Evolutionary conservation across 2,329 filamentous ascomycete species (phyloP).

Genomic region (Akanthomyces muscarius): DNA sequence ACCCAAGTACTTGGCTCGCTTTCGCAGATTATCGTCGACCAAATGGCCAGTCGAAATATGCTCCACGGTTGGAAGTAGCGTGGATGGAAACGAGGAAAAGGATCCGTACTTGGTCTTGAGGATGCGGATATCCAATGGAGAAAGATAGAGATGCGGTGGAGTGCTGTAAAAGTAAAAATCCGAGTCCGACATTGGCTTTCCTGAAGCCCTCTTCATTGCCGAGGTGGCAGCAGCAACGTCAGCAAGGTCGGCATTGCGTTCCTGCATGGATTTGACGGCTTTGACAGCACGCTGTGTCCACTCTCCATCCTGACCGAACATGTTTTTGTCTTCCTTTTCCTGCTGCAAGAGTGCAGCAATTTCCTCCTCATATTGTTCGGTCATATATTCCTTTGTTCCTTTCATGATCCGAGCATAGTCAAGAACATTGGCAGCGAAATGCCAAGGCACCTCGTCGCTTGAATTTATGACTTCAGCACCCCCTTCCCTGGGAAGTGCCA

Average conservation of each 20-base stretch:
- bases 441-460: constrained; percentile 84
- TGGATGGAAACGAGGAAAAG: constrained; percentile 78
- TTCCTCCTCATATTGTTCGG: constrained; percentile 73
- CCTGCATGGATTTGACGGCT: constrained; percentile 69
- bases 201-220: constrained; percentile 18
- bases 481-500: constrained; percentile 82
- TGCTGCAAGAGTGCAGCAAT: constrained; percentile 69
- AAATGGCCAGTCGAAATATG: constrained; percentile 85
- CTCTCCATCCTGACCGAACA: constrained; percentile 89
- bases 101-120: constrained; percentile 83
- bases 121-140: constrained; percentile 86
- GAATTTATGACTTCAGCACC: constrained; percentile 63
- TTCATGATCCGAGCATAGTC: constrained; percentile 97
- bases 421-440: constrained; percentile 86
- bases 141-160: constrained; percentile 82
- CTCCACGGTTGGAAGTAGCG: constrained; percentile 80
- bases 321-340: constrained; percentile 81
- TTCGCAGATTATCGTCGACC: constrained; percentile 79
- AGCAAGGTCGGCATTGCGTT: constrained; percentile 56
- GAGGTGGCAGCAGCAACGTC: constrained; percentile 22
- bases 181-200: constrained; percentile 34
- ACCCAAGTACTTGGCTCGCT: constrained; percentile 78
- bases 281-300: constrained; percentile 84
- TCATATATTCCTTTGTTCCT: constrained; percentile 85
- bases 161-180: constrained; percentile 86